phyloP scores from a whole-genome alignment of 1,284 basidiomycete genomes.

The Polyporus tsugae region DNA sequence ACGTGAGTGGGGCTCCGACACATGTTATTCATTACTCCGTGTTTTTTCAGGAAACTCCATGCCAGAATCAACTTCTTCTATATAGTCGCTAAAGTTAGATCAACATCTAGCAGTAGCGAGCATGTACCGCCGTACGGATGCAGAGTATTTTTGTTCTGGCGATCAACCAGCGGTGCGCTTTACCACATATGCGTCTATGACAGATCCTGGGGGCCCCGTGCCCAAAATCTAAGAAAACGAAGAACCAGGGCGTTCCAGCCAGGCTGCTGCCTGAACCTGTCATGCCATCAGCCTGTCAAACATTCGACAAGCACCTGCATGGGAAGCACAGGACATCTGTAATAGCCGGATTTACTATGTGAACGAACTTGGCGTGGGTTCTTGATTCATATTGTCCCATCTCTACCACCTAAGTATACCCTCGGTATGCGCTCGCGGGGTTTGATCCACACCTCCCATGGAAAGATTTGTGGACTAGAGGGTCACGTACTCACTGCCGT shows the following conservation, averaged over 20 bases:
- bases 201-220: not conserved
- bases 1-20: not conserved
- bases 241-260: slow-evolving; percentile 3
- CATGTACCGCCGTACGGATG: not conserved
- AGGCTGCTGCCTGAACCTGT: not conserved
- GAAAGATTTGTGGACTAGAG: not conserved
- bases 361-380: not conserved
- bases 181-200: not conserved
- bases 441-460: not conserved
- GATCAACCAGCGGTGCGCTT: not conserved
- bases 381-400: not conserved
- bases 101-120: not conserved
- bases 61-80: not conserved
- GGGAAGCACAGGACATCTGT: not conserved
- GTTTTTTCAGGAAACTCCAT: not conserved
- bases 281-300: not conserved
- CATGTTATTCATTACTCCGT: not conserved
- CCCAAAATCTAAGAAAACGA: not conserved
- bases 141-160: not conserved
- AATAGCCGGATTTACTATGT: not conserved
- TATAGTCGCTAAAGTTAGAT: not conserved
- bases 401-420: not conserved
- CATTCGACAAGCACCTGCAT: not conserved
- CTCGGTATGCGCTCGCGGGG: not conserved
- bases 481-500: not conserved